Conservation (phyloP, 2,329 filamentous ascomycete species). For the Colletotrichum eleusines region DNA sequence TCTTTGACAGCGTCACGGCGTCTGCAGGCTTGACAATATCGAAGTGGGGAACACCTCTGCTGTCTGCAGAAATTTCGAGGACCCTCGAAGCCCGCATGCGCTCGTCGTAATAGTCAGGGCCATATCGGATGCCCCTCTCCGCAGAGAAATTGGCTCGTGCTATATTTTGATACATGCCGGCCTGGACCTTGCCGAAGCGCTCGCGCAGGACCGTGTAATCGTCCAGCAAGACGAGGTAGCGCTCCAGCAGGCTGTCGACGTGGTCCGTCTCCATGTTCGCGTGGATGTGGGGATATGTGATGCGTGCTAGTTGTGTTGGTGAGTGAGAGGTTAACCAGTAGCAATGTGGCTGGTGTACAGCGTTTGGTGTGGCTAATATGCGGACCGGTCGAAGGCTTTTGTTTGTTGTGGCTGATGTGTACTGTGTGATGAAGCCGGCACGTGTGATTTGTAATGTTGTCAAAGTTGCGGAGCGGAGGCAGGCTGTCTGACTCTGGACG, state of each 20-base stretch:
- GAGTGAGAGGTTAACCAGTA: not conserved
- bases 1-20: slow-evolving; percentile 20
- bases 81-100: slow-evolving; percentile 74
- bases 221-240: slow-evolving; percentile 75
- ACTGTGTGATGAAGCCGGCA: not conserved
- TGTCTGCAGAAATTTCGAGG: slow-evolving; percentile 50
- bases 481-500: slow-evolving; percentile 12
- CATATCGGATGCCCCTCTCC: slow-evolving; percentile 73
- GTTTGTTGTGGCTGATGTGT: not conserved
- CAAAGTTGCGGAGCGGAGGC: not conserved
- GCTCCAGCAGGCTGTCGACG: slow-evolving; percentile 74
- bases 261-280: slow-evolving; percentile 45
- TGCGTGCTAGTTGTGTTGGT: not conserved
- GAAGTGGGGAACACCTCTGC: slow-evolving; percentile 44
- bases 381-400: not conserved
- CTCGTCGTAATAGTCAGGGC: slow-evolving; percentile 78
- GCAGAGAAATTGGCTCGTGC: slow-evolving; percentile 82
- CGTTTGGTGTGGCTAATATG: not conserved
- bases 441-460: not conserved
- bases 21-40: slow-evolving; percentile 41
- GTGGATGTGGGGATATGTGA: not conserved
- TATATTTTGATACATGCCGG: slow-evolving; percentile 68
- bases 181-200: slow-evolving; percentile 66
- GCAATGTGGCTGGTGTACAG: not conserved
- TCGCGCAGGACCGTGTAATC: slow-evolving; percentile 72